Evolutionary conservation across 352 stramenopile species (phyloP), one percentile per base, ranked within the genome.

Genomic region (Pythium utonaiense): DNA sequence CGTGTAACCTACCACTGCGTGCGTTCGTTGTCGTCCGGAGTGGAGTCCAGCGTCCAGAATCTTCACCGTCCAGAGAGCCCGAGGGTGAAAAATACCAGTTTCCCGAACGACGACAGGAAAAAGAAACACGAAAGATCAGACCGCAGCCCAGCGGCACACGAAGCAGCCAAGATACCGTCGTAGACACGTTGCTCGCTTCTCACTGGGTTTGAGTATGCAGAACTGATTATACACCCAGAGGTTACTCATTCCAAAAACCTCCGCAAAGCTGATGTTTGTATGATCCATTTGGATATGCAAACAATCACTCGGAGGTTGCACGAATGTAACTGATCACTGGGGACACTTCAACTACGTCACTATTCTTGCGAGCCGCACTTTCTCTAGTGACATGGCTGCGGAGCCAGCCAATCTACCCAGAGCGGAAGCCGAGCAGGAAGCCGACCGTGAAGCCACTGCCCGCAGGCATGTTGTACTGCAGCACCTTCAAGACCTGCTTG

Each of bases 351-450:
- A 70, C 63, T 38, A 47, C 12, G 63, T 65, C 63, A 65, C 50
- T 65, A 33, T 62, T 61, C 50, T 10, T 22, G n/a, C n/a, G 21
- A 25, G 12, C 13, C 30, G 28, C 7, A 31, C 1, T 6, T 30
- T 16, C 28, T n/a, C 7, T 60, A 60, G 51, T 60, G 51, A 56
- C 61, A 69, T 51, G 41, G 6, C 38, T 47, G 6, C n/a, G 6
- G 6, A 47, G 21, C n/a, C n/a, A 3, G 12, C 58, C 30, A n/a
- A 36, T 60, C 28, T 57, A 94, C 41, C 83, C 85, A 6, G 78
- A 71, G 47, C 85, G 85, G 67, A 93, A 95, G 34, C 85, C 85
- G 22, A 93, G 30, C 24, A 90, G 64, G 49, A 93, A 93, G 38
- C 85, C 85, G 13, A 78, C 67, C 7, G 79, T 74, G 50, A 89